A percentile compares a stretch with the other conserved stretches of the same genome.
Conservation (phyloP, 1,284 basidiomycete species). For the Blastosporella zonata region DNA sequence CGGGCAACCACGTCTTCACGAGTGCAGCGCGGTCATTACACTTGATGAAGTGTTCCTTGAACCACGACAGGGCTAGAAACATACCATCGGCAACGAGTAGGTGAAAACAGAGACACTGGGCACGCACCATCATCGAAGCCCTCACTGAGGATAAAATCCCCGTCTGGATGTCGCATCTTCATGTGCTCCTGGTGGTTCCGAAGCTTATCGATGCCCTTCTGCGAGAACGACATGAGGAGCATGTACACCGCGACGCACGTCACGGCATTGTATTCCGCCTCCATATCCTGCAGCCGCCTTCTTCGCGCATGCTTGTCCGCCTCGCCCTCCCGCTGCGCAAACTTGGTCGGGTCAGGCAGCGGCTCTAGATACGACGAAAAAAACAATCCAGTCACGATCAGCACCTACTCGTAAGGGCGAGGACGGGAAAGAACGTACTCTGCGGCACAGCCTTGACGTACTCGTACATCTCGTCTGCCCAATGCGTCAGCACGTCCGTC, state of each 20-base stretch:
- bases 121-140: slow-evolving; percentile 75
- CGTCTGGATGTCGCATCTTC: slow-evolving; percentile 74
- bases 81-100: slow-evolving; percentile 1
- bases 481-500: slow-evolving; percentile 88
- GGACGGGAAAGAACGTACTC: slow-evolving; percentile 46
- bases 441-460: slow-evolving; percentile 75
- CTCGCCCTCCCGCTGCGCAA: slow-evolving; percentile 69
- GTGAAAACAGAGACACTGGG: slow-evolving; percentile 4
- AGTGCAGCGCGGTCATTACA: slow-evolving; percentile 72
- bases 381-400: slow-evolving; percentile 3
- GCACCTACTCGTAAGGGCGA: no score
- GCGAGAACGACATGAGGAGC: slow-evolving; percentile 89
- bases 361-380: slow-evolving; percentile 47
- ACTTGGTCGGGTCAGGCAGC: slow-evolving; percentile 70
- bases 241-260: slow-evolving; percentile 89
- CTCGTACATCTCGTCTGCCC: slow-evolving; percentile 91
- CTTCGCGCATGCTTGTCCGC: slow-evolving; percentile 61
- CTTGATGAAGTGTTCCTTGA: slow-evolving; percentile 74
- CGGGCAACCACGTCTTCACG: slow-evolving; percentile 81
- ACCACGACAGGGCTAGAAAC: slow-evolving; percentile 63
- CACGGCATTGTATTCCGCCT: slow-evolving; percentile 78
- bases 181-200: slow-evolving; percentile 70
- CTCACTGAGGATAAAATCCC: slow-evolving; percentile 63
- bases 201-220: slow-evolving; percentile 83
- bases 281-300: slow-evolving; percentile 66